Conservation (phyloP, 2,329 filamentous ascomycete genomes). For the Cladosporium velox region DNA sequence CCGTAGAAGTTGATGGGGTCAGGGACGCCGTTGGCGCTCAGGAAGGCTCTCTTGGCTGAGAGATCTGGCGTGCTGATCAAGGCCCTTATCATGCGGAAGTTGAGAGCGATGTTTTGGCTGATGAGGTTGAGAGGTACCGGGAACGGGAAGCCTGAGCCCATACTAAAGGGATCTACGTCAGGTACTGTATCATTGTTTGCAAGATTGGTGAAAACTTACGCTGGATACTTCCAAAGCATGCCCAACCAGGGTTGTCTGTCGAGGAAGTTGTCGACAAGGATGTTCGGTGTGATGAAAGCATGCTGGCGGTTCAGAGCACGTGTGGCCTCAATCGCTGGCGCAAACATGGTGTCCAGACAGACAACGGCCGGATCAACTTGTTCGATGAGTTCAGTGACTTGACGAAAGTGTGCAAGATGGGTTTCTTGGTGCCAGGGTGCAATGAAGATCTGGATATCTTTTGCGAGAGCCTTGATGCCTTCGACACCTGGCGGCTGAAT, state of each 20-base stretch:
- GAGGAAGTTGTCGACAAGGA: conserved; percentile 12
- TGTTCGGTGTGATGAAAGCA: conserved; percentile 17
- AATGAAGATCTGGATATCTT: conserved; percentile 17
- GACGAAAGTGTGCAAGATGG: conserved; percentile 4
- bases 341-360: conserved; percentile 10
- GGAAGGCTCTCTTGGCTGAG: conserved; percentile 11
- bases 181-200: background rate
- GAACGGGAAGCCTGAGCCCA: conserved; percentile 17
- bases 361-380: conserved; percentile 6
- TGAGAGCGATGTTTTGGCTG: conserved; percentile 7
- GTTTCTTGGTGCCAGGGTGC: conserved; percentile 10
- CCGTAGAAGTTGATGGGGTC: conserved; percentile 20
- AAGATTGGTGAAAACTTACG: background rate
- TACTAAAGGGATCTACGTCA: background rate
- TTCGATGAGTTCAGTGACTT: background rate
- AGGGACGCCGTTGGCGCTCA: conserved; percentile 3
- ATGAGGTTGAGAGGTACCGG: conserved; percentile 3
- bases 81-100: conserved; percentile 10
- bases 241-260: conserved; percentile 12
- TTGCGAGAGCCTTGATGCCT: conserved; percentile 7
- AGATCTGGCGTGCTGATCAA: conserved; percentile 9
- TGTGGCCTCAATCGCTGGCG: conserved; percentile 12
- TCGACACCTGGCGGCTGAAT: background rate
- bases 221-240: conserved; percentile 17
- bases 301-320: conserved; percentile 12